Conservation (phyloP, 164 flowering plant species). For the Liriodendron chinense region DNA sequence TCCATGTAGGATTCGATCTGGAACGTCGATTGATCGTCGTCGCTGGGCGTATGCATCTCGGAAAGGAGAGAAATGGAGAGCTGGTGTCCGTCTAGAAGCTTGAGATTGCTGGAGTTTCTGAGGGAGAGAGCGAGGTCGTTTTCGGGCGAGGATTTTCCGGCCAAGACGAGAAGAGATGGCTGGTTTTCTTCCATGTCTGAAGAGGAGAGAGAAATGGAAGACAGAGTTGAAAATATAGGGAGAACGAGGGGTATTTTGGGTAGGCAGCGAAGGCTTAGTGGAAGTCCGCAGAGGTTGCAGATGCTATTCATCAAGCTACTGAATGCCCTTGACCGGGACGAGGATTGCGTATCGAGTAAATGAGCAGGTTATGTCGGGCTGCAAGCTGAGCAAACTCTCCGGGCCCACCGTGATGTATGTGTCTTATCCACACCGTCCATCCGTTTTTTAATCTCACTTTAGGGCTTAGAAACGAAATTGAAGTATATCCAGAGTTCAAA, state of each 20-base stretch:
- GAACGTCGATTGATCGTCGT: constrained; percentile 30
- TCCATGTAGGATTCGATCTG: constrained; percentile 37
- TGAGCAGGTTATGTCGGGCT: too few species aligned
- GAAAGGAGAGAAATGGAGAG: constrained; percentile 34
- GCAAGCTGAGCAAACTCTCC: too few species aligned
- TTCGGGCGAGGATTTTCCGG: constrained; percentile 64
- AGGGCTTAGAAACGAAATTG: too few species aligned
- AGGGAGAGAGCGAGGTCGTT: constrained; percentile 47
- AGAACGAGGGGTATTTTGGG: background rate
- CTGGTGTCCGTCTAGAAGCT: constrained; percentile 44
- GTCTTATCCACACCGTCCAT: too few species aligned
- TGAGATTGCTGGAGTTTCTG: constrained; percentile 35
- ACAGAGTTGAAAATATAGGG: background rate
- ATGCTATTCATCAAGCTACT: background rate
- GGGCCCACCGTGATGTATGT: too few species aligned
- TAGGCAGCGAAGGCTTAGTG: background rate
- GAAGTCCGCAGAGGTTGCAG: background rate
- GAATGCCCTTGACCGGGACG: too few species aligned
- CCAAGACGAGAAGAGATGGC: constrained; percentile 34
- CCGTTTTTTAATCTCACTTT: too few species aligned
- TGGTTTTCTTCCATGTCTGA: constrained; percentile 31
- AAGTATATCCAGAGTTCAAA: too few species aligned
- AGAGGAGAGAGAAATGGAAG: background rate
- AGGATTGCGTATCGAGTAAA: too few species aligned
- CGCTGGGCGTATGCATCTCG: constrained; percentile 25